Percentiles rank a stretch among this genome's conserved stretches.
These are phyloP conservation scores for Lenwebbia sp. DNA, from an alignment of 345 rosid species.

Conservation along the genomic window DNA sequence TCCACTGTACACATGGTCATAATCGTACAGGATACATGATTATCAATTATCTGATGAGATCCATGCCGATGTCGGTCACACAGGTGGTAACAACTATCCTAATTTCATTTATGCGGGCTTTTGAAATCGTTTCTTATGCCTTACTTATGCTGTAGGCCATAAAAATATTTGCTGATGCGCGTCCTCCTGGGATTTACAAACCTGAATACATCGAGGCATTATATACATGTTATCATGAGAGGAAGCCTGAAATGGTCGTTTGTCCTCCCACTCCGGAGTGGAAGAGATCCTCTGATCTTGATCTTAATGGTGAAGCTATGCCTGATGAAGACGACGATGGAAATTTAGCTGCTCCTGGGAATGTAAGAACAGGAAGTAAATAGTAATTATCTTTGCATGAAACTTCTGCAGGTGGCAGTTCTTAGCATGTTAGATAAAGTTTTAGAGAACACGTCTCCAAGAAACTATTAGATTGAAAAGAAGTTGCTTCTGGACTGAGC, in stretches of 20 bases:
- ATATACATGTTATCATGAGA: constrained; percentile 86
- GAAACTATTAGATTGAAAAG: background rate
- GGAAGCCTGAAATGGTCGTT: constrained; percentile 51
- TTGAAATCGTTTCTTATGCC: background rate
- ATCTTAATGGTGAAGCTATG: constrained; percentile 95
- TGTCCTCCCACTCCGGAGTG: constrained; percentile 96
- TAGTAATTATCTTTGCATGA: background rate
- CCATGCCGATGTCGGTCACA: constrained; percentile 62
- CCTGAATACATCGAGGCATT: constrained; percentile 80
- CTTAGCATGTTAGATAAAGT: background rate
- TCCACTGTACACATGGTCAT: constrained; percentile 98
- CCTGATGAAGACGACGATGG: constrained; percentile 66
- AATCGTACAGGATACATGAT: constrained; percentile 98
- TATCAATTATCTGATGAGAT: constrained; percentile 87
- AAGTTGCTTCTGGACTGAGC: background rate
- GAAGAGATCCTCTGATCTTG: constrained; percentile 89
- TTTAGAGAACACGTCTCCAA: background rate
- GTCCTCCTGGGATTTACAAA: constrained; percentile 98
- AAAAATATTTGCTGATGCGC: constrained; percentile 68
- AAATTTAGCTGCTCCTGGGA: constrained; percentile 26
- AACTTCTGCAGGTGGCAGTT: background rate
- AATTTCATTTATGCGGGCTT: background rate
- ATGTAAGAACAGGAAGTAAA: constrained; percentile 24
- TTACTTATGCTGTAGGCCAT: constrained; percentile 51
- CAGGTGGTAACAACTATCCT: constrained; percentile 29